Evolutionary conservation across 495 filamentous ascomycete species (phyloP).

Genomic region (Parmelia sp.): DNA sequence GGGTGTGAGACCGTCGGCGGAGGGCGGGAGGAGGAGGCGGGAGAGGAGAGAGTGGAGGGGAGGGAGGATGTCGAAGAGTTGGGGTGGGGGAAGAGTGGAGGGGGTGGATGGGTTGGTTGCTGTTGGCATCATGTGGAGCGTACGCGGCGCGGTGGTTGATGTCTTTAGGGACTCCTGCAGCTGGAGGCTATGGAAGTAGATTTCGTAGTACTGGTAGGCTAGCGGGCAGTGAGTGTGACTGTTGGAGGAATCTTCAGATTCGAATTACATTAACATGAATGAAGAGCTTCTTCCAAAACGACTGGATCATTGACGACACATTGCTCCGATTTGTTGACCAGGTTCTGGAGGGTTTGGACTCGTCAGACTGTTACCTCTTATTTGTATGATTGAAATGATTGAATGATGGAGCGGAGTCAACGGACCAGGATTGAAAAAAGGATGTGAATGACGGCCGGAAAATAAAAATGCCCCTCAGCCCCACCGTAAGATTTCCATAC

Average conservation of each 20-base stretch:
- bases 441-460: too few relatives aligned
- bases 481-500: neutral
- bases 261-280: too few relatives aligned
- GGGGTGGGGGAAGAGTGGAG: conserved; percentile 73
- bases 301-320: too few relatives aligned
- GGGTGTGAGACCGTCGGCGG: conserved; percentile 12
- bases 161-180: conserved; percentile 31
- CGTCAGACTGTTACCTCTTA: too few relatives aligned
- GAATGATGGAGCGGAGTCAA: too few relatives aligned
- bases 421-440: too few relatives aligned
- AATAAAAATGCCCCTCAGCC: neutral
- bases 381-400: too few relatives aligned
- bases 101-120: conserved; percentile 42
- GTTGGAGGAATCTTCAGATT: too few relatives aligned
- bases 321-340: too few relatives aligned
- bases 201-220: neutral
- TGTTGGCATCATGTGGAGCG: conserved; percentile 25
- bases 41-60: conserved; percentile 35
- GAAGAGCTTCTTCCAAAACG: too few relatives aligned
- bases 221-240: too few relatives aligned
- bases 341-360: too few relatives aligned
- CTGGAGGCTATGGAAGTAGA: neutral
- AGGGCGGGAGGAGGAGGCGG: conserved; percentile 23
- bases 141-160: conserved; percentile 30
- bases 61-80: conserved; percentile 68